Conservation (phyloP, 2,329 filamentous ascomycete species). For the Bipolaris zeicola region DNA sequence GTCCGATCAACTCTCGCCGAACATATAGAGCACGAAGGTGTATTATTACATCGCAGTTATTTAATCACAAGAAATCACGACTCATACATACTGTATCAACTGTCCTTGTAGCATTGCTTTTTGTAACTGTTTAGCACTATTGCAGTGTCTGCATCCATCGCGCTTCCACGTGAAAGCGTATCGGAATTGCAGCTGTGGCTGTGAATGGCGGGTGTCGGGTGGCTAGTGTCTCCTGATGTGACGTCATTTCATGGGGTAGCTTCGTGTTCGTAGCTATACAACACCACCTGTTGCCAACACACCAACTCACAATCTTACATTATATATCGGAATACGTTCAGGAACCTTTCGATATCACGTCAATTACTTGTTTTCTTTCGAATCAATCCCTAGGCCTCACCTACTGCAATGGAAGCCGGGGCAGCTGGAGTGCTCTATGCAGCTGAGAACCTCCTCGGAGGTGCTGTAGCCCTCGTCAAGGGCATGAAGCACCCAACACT, state of each 20-base stretch:
- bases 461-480: constrained; percentile 56
- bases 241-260: constrained; percentile 11
- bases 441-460: constrained; percentile 43
- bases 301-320: background rate
- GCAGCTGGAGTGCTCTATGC: constrained; percentile 48
- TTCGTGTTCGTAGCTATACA: constrained; percentile 9
- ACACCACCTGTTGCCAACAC: constrained; percentile 12
- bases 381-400: constrained; percentile 44
- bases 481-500: constrained; percentile 56
- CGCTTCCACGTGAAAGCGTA: background rate
- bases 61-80: background rate
- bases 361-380: background rate
- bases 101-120: too few species aligned
- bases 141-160: too few species aligned
- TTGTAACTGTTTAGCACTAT: too few species aligned
- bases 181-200: background rate
- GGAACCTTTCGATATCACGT: background rate
- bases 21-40: constrained; percentile 62
- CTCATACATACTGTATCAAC: background rate
- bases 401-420: constrained; percentile 45
- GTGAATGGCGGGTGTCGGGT: background rate
- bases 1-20: constrained; percentile 85
- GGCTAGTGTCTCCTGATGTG: constrained; percentile 11
- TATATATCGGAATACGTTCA: background rate
- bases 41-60: background rate